Base-by-base conservation (phyloP, 306 rosid genomes). In the Arachis stenosperma region DNA sequence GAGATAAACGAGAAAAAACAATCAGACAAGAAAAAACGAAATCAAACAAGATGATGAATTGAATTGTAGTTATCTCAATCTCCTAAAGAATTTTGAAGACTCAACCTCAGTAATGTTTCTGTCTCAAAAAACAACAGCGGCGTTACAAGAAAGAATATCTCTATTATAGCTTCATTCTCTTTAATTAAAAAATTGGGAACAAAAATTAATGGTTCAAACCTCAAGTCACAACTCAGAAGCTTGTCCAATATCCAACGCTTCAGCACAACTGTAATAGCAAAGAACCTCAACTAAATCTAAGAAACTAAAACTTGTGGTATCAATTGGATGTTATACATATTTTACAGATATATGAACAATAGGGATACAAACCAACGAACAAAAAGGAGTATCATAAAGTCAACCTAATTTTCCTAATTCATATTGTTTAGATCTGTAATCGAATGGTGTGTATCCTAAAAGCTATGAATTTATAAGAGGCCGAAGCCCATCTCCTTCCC, bases 401-500 rank as follows among this genome's bases (percentile, higher is more conserved):
- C 58, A 70, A 71, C 63, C 76, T 83, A 79, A 53, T 54, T 67
- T 70, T 86, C 79, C 89, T 83, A 85, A 52, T 70, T 51, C 56
- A 59, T 64, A 56, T 68, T 27, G 27, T 62, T 84, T 82, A 64
- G 64, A 75, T 39, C 63, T 71, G 73, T 74, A 74, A 61, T 73
- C 64, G 81, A 78, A 75, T 73, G 74, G 62, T 64, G 83, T 84
- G 78, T 70, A 69, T 65, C 69, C 88, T 78, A 81, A 88, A 81
- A 61, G 51, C 92, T 87, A 92, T 47, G 88, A 88, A 62, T 89
- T 89, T 58, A 91, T 94, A 60, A 94, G 89, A 74, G 96, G 99
- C 68, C 79, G 86, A 66, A 89, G 86, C 69, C 99, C 99, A 55
- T 91, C 96, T 62, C 99, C 97, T 88, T 94, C 99, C 99, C 99